These are phyloP conservation scores for Codiaeum variegatum DNA, from an alignment of 441 rosid genomes.

Conservation along the genomic window DNA sequence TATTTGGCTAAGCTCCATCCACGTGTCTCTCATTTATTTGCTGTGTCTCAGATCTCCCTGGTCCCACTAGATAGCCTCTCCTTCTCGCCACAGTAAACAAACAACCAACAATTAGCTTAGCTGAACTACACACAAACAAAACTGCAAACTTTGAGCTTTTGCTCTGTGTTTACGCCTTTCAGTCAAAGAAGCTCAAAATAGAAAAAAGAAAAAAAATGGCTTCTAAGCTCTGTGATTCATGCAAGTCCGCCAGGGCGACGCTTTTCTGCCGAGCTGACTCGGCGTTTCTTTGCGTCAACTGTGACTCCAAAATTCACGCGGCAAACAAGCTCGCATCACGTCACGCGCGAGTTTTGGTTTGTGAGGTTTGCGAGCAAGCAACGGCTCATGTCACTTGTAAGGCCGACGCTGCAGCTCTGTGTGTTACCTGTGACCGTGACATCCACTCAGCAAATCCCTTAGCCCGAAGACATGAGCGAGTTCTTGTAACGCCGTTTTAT, in stretches of 20 bases:
- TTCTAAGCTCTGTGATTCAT: slow-evolving; percentile 81
- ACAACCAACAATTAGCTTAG: slow-evolving; percentile 4
- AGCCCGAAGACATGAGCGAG: slow-evolving; percentile 80
- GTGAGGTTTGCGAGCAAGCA: slow-evolving; percentile 95
- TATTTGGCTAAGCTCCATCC: slow-evolving; percentile 51
- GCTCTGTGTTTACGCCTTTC: too few relatives aligned
- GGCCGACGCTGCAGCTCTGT: slow-evolving; percentile 91
- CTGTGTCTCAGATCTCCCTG: slow-evolving; percentile 30
- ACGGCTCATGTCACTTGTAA: slow-evolving; percentile 92
- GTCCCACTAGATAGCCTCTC: slow-evolving; percentile 53
- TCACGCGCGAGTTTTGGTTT: slow-evolving; percentile 82
- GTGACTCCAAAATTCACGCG: slow-evolving; percentile 77
- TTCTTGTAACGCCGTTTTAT: slow-evolving; percentile 66
- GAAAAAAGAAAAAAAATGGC: too few relatives aligned
- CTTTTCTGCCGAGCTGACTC: slow-evolving; percentile 84
- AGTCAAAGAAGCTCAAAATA: too few relatives aligned
- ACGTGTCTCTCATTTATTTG: slow-evolving; percentile 41
- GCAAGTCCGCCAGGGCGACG: slow-evolving; percentile 79
- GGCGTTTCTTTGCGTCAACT: slow-evolving; percentile 76
- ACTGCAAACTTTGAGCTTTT: not conserved
- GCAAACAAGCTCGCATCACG: slow-evolving; percentile 90
- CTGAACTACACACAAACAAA: not conserved
- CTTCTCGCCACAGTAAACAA: not conserved
- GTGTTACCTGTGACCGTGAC: slow-evolving; percentile 83
- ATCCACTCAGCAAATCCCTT: slow-evolving; percentile 89